Evolutionary conservation across 1,284 basidiomycete species (phyloP).

Genomic region (Inonotus obliquus): DNA sequence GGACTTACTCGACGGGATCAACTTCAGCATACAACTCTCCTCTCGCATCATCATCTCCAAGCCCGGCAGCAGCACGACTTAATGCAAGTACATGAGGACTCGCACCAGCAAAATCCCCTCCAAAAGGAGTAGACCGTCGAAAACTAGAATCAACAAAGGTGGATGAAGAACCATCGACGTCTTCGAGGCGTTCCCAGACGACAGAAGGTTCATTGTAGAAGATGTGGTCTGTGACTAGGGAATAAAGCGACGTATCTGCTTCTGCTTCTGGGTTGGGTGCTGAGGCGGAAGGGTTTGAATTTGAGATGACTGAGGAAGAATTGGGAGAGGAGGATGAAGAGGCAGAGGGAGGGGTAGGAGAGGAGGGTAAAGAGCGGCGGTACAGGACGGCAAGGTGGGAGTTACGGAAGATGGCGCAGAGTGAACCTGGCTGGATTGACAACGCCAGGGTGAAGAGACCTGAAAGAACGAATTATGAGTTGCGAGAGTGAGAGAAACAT

Average conservation of each 20-base stretch:
- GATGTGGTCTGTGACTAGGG: slow-evolving; percentile 77
- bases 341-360: background rate
- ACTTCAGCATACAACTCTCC: slow-evolving; percentile 29
- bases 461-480: background rate
- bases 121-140: slow-evolving; percentile 55
- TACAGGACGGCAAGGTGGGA: slow-evolving; percentile 87
- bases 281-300: background rate
- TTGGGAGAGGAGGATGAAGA: background rate
- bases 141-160: slow-evolving; percentile 75
- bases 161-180: slow-evolving; percentile 74
- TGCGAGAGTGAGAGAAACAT: background rate
- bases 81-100: slow-evolving; percentile 35
- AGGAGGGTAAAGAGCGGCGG: background rate
- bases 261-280: slow-evolving; percentile 28
- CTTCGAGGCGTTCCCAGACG: slow-evolving; percentile 86
- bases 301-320: background rate
- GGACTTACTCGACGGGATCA: slow-evolving; percentile 51
- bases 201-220: slow-evolving; percentile 75
- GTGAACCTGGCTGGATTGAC: slow-evolving; percentile 46
- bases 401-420: slow-evolving; percentile 82
- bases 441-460: slow-evolving; percentile 60
- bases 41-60: slow-evolving; percentile 11
- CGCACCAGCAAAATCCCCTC: slow-evolving; percentile 76
- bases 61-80: background rate
- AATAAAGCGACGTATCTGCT: slow-evolving; percentile 58